Base-by-base conservation (phyloP, 306 rosid genomes). In the Macrotyloma uniflorum region DNA sequence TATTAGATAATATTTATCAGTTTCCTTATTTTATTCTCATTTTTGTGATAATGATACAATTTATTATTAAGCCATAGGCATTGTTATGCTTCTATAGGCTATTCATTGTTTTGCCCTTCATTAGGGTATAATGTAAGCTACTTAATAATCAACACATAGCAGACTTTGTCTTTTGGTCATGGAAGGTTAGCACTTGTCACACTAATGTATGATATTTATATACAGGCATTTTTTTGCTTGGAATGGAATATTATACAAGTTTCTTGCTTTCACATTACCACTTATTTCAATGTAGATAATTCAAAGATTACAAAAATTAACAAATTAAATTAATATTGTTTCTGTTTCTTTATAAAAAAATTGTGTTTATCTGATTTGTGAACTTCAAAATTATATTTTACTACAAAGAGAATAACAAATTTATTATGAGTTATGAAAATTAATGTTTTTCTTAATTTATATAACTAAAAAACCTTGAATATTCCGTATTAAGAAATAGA, bases 21-120 rank as follows among this genome's bases (percentile, higher is more conserved):
- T 80, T 33, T 70, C 43, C 24, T 54, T 30, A 6, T 80, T 30
- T 35, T n/a, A 8, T 55, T 51, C 59, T 51, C 14, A 45, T 47
- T 73, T 79, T 63, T 70, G 77, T 85, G 85, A 79, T 86, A 72
- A 65, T 83, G 83, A 69, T 81, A 77, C 85, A 76, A 84, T 45
- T 83, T 81, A 71, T 78, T 79, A 64, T 40, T 38, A 11, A 87
- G 65, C 86, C 70, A 75, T 51, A 83, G 79, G 85, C 83, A 22
- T 55, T 57, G 8, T 80, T 57, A 30, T 80, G 84, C 82, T 84
- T 87, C 84, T 70, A 85, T 85, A 81, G 80, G 77, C 36, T 85
- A 79, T 87, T 85, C 78, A 81, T 55, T 70, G 58, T 42, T 28
- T 58, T 61, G 12, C 36, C 73, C 69, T 45, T 72, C 66, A 42